Conservation (phyloP, 768 basidiomycete genomes). For the Chalciporus chontae region DNA sequence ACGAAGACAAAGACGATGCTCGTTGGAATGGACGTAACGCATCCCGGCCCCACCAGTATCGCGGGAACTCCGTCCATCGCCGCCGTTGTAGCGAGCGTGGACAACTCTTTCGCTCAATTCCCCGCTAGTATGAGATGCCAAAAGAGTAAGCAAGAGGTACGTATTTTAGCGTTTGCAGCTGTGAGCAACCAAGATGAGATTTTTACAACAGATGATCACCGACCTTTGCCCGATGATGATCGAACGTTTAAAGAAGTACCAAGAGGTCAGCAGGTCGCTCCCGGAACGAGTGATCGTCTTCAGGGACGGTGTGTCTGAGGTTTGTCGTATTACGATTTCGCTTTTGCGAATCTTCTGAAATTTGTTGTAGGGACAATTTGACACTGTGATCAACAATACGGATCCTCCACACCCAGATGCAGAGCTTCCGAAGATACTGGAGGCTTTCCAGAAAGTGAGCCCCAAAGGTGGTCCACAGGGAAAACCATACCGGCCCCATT, state of each 20-base stretch:
- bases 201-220: constrained; percentile 58
- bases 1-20: constrained; percentile 70
- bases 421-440: constrained; percentile 60
- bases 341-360: not conserved
- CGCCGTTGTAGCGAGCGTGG: constrained; percentile 76
- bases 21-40: constrained; percentile 83
- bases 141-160: constrained; percentile 31
- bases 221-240: constrained; percentile 64
- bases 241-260: constrained; percentile 60
- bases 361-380: constrained; percentile 64
- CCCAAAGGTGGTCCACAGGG: constrained; percentile 40
- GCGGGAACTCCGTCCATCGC: constrained; percentile 80
- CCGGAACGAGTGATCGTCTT: constrained; percentile 72
- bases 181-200: not conserved
- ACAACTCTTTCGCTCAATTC: constrained; percentile 68
- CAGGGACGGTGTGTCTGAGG: constrained; percentile 82
- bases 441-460: constrained; percentile 50
- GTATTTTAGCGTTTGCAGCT: not conserved
- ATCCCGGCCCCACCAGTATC: constrained; percentile 64
- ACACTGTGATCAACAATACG: constrained; percentile 36
- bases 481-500: constrained; percentile 50
- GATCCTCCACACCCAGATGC: constrained; percentile 30
- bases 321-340: constrained; percentile 25
- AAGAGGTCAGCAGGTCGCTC: constrained; percentile 50
- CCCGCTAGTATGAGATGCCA: constrained; percentile 74